Percentiles rank a stretch among this genome's conserved stretches.
Evolutionary conservation across 495 filamentous ascomycete genomes (phyloP).

Genomic region (Ascodesmis nigricans): DNA sequence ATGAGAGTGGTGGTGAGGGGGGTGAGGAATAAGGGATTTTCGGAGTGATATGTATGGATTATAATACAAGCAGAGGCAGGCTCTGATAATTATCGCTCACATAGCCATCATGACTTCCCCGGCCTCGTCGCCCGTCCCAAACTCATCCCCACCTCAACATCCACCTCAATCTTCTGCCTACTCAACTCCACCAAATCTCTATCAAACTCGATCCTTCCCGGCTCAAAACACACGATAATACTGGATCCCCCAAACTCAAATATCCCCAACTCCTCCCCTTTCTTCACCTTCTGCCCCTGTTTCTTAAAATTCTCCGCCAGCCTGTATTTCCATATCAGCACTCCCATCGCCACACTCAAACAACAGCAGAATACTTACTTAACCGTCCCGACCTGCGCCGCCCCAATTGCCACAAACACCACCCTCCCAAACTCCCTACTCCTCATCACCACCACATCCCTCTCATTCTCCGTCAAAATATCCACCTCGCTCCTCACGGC

Average conservation of each 20-base stretch:
- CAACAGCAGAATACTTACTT: slow-evolving; percentile 8
- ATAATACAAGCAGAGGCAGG: no score
- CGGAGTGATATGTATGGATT: no score
- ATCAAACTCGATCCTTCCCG: slow-evolving; percentile 22
- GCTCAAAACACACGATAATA: slow-evolving; percentile 24
- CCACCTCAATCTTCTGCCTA: slow-evolving; percentile 13
- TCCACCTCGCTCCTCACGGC: slow-evolving; percentile 13
- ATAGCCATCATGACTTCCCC: no score
- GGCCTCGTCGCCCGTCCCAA: slow-evolving; percentile 12
- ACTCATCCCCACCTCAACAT: slow-evolving; percentile 23
- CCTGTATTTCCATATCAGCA: slow-evolving; percentile 6
- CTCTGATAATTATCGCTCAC: no score
- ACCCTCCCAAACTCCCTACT: slow-evolving; percentile 21
- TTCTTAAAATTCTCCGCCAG: slow-evolving; percentile 18
- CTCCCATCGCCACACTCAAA: background rate
- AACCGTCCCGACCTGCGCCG: slow-evolving; percentile 21
- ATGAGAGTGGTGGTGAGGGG: slow-evolving; percentile 22
- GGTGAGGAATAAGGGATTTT: no score
- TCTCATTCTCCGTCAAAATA: slow-evolving; percentile 18
- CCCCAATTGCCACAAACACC: slow-evolving; percentile 22
- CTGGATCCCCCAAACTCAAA: slow-evolving; percentile 25
- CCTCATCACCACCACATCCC: slow-evolving; percentile 16
- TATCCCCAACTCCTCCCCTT: slow-evolving; percentile 24
- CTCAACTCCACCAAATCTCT: slow-evolving; percentile 21
- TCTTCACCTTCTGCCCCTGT: slow-evolving; percentile 15